phyloP scores from a whole-genome alignment of 257 asterid species.

The Solanum pennellii region DNA sequence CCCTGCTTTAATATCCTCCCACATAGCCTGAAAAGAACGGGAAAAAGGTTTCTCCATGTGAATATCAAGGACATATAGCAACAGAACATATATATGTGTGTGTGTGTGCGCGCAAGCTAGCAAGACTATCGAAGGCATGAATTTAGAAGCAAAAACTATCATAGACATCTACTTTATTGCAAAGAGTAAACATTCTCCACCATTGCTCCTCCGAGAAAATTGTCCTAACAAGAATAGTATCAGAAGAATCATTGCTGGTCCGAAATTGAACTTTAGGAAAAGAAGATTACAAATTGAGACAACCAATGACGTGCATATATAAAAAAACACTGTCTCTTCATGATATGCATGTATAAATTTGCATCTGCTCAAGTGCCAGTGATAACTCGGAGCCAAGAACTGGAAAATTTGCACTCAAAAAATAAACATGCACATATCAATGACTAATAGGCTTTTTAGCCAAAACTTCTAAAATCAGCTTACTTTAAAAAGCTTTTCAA shows the following conservation, averaged over 20 bases:
- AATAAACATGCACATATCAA: neutral
- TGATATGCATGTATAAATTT: neutral
- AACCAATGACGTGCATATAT: neutral
- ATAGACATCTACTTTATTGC: neutral
- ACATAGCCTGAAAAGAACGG: conserved; percentile 51
- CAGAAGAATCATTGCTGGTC: neutral
- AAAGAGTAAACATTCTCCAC: neutral
- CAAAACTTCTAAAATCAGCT: neutral
- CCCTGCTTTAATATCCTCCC: conserved; percentile 68
- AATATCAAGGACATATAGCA: neutral
- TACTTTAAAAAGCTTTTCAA: neutral
- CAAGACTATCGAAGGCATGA: neutral
- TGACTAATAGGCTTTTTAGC: neutral
- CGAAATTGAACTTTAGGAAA: neutral
- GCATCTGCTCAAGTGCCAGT: neutral
- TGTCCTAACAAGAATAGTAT: neutral
- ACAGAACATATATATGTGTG: neutral
- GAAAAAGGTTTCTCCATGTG: neutral
- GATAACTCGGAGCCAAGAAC: neutral
- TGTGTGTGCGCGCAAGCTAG: neutral
- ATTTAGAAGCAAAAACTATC: neutral
- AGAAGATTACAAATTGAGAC: neutral
- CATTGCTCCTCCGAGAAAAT: neutral
- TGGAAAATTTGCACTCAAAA: neutral
- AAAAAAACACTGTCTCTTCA: neutral